Evolutionary conservation across 352 stramenopile species (phyloP), one percentile per base, ranked within the genome.

Genomic region (Globisporangium paddicum): DNA sequence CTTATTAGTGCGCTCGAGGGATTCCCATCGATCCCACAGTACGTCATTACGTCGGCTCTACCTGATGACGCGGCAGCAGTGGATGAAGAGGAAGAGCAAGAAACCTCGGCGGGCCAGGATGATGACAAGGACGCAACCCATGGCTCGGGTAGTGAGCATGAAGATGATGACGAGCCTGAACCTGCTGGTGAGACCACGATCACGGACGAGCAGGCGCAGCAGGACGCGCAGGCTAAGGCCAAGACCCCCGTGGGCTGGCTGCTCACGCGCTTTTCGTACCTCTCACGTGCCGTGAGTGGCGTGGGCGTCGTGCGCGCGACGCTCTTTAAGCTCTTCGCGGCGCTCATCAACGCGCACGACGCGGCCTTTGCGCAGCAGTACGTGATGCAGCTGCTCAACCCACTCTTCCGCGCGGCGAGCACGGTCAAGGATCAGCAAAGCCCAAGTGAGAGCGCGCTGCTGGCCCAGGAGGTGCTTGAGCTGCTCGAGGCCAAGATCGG

Each of bases 251-350:
- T 93, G 9, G 78, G 79, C 21, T 96, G 87, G 87, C 57, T 96
- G 32, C 80, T 96, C 25, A 93, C 82, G 10, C 86, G 86, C 7
- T 59, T 96, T 10, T 96, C 87, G 34, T 96, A 84, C 62, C 64
- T 93, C 14, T 79, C 79, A 1, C 86, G 88, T 19, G 73, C 69
- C 5, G 63, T 71, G 30, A 79, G 65, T 7, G 66, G 82, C 55
- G 53, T 82, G 16, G 79, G 78, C 37, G 46, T 79, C 18, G 81
- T 90, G n/a, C 86, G 93, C 62, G 58, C 51, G 26, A 69, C 85
- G 0, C 72, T 95, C 21, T 96, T 90, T 67, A 90, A 93, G 66
- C 70, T 96, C 42, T 96, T 96, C 54, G 88, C 87, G 4, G 79
- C 75, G 40, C 69, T 95, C 19, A 73, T 94, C 37, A 72, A 86